Evolutionary conservation across 192 early-diverging fungal species (phyloP).

Genomic region (Dispira parvispora): DNA sequence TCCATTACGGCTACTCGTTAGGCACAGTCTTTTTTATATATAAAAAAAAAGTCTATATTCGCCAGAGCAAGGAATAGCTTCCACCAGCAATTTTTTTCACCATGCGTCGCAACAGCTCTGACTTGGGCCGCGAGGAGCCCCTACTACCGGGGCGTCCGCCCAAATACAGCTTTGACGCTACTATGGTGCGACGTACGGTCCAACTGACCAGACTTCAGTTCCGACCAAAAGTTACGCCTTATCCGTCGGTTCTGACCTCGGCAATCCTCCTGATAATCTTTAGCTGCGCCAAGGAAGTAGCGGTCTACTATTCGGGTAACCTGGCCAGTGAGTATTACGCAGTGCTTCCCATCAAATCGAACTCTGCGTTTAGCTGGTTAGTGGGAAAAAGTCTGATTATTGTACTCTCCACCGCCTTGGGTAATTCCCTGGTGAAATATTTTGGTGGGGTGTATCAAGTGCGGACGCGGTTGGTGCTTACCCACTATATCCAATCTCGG

Average conservation of each 20-base stretch:
- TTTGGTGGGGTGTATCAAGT: constrained; percentile 43
- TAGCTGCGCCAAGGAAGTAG: constrained; percentile 25
- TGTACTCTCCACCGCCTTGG: constrained; percentile 38
- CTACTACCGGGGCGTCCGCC: background rate
- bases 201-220: constrained; percentile 5
- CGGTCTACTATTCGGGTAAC: constrained; percentile 52
- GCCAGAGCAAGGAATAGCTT: too few relatives aligned
- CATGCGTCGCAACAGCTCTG: too few relatives aligned
- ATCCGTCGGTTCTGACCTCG: constrained; percentile 11
- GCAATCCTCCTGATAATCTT: constrained; percentile 26
- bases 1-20: too few relatives aligned
- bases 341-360: constrained; percentile 48
- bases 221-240: background rate
- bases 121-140: too few relatives aligned
- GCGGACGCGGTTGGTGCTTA: constrained; percentile 39
- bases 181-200: background rate
- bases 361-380: constrained; percentile 36
- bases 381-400: constrained; percentile 31
- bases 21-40: too few relatives aligned
- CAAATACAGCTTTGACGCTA: constrained; percentile 1
- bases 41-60: too few relatives aligned
- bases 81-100: too few relatives aligned
- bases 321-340: constrained; percentile 58
- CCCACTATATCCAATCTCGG: constrained; percentile 36
- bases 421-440: constrained; percentile 40